These are phyloP conservation scores for Ceratobasidium papillatum DNA, from an alignment of 1,284 basidiomycete species.

Conservation along the genomic window DNA sequence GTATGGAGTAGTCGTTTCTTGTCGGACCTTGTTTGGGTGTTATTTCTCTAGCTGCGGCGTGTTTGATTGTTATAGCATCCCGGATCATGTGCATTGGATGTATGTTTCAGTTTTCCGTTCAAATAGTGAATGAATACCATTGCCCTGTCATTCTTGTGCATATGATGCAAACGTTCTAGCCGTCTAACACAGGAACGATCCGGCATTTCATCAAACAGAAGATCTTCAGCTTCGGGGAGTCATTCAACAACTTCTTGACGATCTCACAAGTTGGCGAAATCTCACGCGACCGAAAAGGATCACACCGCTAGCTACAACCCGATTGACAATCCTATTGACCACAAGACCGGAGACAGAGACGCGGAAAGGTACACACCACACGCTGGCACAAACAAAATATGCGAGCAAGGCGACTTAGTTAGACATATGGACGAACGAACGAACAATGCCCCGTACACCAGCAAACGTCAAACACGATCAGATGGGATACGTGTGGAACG, in stretches of 20 bases:
- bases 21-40: neutral
- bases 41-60: neutral
- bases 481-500: slow-evolving; percentile 7
- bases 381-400: slow-evolving; percentile 6
- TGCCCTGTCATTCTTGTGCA: no score
- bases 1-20: neutral
- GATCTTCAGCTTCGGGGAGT: no score
- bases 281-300: no score
- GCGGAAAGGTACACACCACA: slow-evolving; percentile 29
- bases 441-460: slow-evolving; percentile 22
- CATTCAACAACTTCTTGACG: no score
- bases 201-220: neutral
- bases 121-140: neutral
- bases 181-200: neutral
- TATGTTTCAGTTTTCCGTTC: neutral
- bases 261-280: no score
- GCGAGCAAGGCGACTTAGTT: slow-evolving; percentile 28
- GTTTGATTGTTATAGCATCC: neutral
- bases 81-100: neutral
- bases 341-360: slow-evolving; percentile 24
- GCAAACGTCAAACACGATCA: neutral
- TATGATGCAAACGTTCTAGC: no score
- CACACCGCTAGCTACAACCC: slow-evolving; percentile 25
- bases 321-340: slow-evolving; percentile 38
- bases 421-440: slow-evolving; percentile 39